Evolutionary conservation across 1,284 basidiomycete species (phyloP).

Genomic region (Ustilago nuda): DNA sequence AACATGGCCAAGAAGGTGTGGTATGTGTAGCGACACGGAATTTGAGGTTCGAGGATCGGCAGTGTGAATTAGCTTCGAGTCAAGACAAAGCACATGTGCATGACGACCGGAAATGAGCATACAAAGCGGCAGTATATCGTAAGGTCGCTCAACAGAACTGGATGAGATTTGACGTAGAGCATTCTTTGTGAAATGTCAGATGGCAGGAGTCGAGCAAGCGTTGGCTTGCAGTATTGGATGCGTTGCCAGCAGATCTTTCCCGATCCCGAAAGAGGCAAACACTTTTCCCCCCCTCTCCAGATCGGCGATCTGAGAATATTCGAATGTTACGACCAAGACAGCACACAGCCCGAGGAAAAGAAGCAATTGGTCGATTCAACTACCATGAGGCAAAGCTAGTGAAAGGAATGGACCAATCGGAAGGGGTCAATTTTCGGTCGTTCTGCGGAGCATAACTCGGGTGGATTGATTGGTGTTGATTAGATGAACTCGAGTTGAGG

Average conservation of each 20-base stretch:
- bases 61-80: neutral
- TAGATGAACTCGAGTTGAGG: conserved; percentile 18
- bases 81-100: conserved; percentile 13
- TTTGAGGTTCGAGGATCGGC: neutral
- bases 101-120: neutral
- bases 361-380: too few relatives aligned
- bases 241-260: neutral
- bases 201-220: conserved; percentile 21
- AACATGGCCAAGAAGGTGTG: conserved; percentile 1
- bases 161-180: conserved; percentile 16
- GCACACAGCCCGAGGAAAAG: too few relatives aligned
- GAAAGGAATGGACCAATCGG: conserved; percentile 16
- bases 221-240: conserved; percentile 21
- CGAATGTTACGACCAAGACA: neutral
- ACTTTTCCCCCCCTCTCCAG: too few relatives aligned
- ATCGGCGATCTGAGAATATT: neutral
- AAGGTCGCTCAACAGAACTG: neutral
- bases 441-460: conserved; percentile 7
- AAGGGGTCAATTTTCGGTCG: conserved; percentile 18
- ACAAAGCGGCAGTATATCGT: neutral
- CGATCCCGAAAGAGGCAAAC: too few relatives aligned
- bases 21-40: conserved; percentile 13
- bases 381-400: neutral
- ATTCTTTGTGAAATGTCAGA: conserved; percentile 23
- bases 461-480: conserved; percentile 12